Evolutionary conservation across 176 grass and related monocot species (phyloP).

Genomic region (Guadua angustifolia): DNA sequence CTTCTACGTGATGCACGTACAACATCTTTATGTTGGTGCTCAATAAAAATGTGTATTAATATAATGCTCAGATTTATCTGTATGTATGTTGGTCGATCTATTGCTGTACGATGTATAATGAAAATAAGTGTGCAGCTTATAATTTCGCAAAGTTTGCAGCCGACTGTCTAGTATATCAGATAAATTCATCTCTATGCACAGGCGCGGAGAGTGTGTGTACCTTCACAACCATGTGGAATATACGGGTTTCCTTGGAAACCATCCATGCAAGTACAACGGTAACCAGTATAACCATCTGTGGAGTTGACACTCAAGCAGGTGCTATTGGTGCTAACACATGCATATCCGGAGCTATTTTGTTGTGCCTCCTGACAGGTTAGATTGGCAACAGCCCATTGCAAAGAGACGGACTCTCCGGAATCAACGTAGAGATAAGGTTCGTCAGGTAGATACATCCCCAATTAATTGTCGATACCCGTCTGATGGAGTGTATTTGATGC

Average conservation of each 20-base stretch:
- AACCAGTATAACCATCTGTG: not conserved
- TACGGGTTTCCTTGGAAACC: conserved; percentile 4
- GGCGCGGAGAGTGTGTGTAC: not conserved
- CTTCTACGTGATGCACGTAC: too few relatives aligned
- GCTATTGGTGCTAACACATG: conserved; percentile 36
- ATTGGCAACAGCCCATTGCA: conserved; percentile 30
- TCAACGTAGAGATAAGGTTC: not conserved
- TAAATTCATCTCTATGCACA: too few relatives aligned
- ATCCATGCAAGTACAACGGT: conserved; percentile 4
- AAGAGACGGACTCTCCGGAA: not conserved
- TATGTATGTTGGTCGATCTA: too few relatives aligned
- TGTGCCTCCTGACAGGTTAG: conserved; percentile 17
- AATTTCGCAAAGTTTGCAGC: too few relatives aligned
- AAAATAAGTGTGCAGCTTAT: too few relatives aligned
- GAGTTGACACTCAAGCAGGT: not conserved
- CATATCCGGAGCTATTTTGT: not conserved
- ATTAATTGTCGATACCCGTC: not conserved
- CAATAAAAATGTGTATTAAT: too few relatives aligned
- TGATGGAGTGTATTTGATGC: not conserved
- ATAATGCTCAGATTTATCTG: too few relatives aligned
- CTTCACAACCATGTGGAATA: not conserved
- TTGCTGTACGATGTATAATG: too few relatives aligned
- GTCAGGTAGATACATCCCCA: too few relatives aligned
- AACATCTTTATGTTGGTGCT: too few relatives aligned
- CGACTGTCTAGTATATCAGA: too few relatives aligned